A percentile compares a stretch with the other conserved stretches of the same genome.
These are phyloP conservation scores for Suillus hirtellus DNA, from an alignment of 768 basidiomycete genomes.

Conservation along the genomic window DNA sequence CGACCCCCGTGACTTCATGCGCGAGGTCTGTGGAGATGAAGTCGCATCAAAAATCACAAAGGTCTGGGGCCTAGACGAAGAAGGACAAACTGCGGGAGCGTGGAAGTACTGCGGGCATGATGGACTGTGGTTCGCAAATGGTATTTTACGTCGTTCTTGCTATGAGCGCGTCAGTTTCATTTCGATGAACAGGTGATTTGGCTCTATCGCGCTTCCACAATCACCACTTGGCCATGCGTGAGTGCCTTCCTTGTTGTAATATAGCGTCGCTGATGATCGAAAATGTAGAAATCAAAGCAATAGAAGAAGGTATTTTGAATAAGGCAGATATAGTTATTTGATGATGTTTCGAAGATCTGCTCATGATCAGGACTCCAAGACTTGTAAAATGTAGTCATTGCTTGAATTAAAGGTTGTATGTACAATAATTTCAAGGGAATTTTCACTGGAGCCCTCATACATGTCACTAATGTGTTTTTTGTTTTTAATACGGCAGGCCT, in stretches of 20 bases:
- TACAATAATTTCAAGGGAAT: background rate
- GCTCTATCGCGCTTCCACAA: conserved; percentile 30
- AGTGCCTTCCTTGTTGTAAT: conserved; percentile 15
- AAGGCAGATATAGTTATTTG: conserved; percentile 7
- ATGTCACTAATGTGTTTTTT: too few species aligned
- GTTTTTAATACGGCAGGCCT: background rate
- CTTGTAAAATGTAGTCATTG: background rate
- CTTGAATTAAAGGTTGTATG: background rate
- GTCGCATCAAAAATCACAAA: conserved; percentile 45
- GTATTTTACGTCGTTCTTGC: conserved; percentile 9
- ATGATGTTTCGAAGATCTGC: background rate
- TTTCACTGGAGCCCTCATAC: background rate
- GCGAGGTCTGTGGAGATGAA: conserved; percentile 46
- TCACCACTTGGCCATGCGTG: conserved; percentile 31
- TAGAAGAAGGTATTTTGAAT: conserved; percentile 27
- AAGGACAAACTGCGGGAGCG: conserved; percentile 56
- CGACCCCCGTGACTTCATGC: conserved; percentile 42
- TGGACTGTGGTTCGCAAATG: conserved; percentile 34
- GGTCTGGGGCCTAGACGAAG: conserved; percentile 63
- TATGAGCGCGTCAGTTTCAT: background rate
- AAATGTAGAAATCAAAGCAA: conserved; percentile 29
- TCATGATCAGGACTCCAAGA: background rate
- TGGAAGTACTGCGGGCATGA: conserved; percentile 36
- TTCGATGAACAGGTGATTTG: conserved; percentile 22
- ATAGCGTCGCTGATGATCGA: conserved; percentile 1